Evolutionary conservation across 768 basidiomycete genomes (phyloP), one percentile per base, ranked within the genome.

Genomic region (Hirschioporus abietinus): DNA sequence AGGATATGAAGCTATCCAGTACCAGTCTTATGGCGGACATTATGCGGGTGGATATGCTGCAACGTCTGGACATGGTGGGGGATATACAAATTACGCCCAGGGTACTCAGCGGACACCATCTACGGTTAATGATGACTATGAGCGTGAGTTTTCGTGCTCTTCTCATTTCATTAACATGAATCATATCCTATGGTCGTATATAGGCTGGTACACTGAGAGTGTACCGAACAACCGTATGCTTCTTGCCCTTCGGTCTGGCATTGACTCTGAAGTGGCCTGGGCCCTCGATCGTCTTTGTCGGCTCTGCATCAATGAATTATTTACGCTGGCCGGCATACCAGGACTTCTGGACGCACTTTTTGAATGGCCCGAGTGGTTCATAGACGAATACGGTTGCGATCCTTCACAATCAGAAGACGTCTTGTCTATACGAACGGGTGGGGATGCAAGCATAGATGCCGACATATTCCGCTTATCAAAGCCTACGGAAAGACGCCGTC

Each of bases 331-430:
- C 52, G 79, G 81, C 35, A 87, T 92, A 63, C 90, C 92, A 0
- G 93, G 93, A 9, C 80, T 96, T 58, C 86, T 92, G 26, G 90
- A 94, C 71, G 90, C 89, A 6, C 80, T 98, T 24, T 90, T 94
- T 68, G 91, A 90, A 73, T 94, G 91, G 90, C 94, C 95, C 1
- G 88, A 92, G 73, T 91, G 88, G 88, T 96, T 91, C 74, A 81
- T 87, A 63, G 80, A 74, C 1, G 84, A 88, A 69, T 88, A 89
- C n/a, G 79, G 84, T 71, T 81, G 81, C 69, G 75, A 78, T 66
- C 74, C 74, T 35, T 76, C 79, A 60, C 81, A 84, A 26, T 72
- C 73, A 52, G 42, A 52, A 3, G 42, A 52, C 42, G 42, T 52
- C 15, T 20, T 20, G 42, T 52, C 42, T 20, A 36, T 69, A 78